Base-by-base conservation (phyloP, 176 grass and related monocot genomes). In the Eragrostis curvula region DNA sequence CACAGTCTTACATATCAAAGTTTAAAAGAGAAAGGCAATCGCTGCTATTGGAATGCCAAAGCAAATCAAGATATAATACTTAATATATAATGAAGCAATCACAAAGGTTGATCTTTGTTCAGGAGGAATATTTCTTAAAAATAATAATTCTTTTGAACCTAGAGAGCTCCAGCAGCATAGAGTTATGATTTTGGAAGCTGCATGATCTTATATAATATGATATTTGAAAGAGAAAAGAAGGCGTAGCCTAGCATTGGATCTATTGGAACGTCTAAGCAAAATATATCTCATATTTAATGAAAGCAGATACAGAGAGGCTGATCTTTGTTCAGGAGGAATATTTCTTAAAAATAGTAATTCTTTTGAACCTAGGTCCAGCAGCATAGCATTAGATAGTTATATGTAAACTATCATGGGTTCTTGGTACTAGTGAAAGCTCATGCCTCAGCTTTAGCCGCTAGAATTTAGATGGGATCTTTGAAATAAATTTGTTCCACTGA, bases 251-350 rank as follows among this genome's bases (percentile, higher is more conserved):
- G 57, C 27, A 60, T 21, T 24, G 45, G 20, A 40, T 69, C 41
- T 46, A 14, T 2, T 48, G 77, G 51, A 51, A 17, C 39, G 9
- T 46, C 25, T 10, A 50, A 27, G 21, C 3, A 49, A 61, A 85
- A 78, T 21, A 85, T 78, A 78, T 9, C 3, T 49, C 14, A 51
- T 83, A 62, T 40, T 50, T 0, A 70, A n/a, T 69, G 27, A 44
- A 36, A 77, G 25, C 32, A 47, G 64, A 27, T 15, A 52, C 56
- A 50, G 9, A 50, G 9, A 21, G 21, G 53, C 66, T 62, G 43
- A 78, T 70, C 83, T 51, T 61, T 78, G 28, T 61, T 41, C 83
- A 85, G 74, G 83, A 15, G 83, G 74, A 21, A 42, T 85, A 70
- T 78, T 78, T 78, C 10, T 23, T 3, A 66, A 70, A 70, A 32